Evolutionary conservation across 768 basidiomycete genomes (phyloP).

Genomic region (Leccinum uliginosum): DNA sequence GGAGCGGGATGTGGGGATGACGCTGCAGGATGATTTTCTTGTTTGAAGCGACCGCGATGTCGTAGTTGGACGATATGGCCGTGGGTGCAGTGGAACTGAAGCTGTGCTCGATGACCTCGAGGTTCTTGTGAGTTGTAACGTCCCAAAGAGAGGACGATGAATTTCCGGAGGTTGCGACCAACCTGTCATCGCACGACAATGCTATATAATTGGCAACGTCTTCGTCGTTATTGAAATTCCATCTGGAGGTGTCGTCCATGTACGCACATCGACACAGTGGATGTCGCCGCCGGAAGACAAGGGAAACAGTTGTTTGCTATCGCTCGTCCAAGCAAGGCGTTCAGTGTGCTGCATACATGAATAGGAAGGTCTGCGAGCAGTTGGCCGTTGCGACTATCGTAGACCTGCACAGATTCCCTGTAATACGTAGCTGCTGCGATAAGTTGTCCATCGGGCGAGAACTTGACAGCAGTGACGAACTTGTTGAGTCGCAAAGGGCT

Average conservation of each 20-base stretch:
- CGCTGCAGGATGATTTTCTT: neutral
- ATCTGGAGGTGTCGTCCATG: neutral
- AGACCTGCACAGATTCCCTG: neutral
- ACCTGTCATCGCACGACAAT: neutral
- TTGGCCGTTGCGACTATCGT: neutral
- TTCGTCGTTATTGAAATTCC: neutral
- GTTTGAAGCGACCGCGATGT: neutral
- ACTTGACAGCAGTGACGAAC: neutral
- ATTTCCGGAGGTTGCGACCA: neutral
- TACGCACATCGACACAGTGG: neutral
- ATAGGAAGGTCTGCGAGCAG: neutral
- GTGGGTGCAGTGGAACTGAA: neutral
- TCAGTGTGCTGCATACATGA: too few species aligned
- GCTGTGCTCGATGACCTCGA: neutral
- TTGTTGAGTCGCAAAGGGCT: neutral
- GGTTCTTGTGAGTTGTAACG: neutral
- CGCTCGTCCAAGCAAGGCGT: neutral
- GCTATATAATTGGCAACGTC: neutral
- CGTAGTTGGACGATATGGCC: neutral
- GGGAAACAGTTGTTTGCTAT: neutral
- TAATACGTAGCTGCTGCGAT: neutral
- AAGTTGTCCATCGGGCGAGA: neutral
- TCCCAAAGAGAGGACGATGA: neutral
- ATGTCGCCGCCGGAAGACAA: neutral
- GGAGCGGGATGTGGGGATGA: neutral